phyloP scores from a whole-genome alignment of 2,329 filamentous ascomycete species.

The Aspergillus fijiensis region DNA sequence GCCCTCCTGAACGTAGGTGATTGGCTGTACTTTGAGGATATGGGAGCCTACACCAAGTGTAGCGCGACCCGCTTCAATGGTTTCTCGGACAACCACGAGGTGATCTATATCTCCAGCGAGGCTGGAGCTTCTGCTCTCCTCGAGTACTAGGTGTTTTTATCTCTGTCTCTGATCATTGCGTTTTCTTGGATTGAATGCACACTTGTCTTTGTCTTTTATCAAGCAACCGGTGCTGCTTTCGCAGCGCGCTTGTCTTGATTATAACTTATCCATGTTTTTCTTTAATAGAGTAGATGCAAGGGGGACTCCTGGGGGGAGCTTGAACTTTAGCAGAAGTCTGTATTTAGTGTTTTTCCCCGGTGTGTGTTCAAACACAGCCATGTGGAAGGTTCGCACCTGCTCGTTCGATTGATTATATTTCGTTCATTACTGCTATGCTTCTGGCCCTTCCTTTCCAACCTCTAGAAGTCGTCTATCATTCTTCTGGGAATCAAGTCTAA shows the following conservation, averaged over 20 bases:
- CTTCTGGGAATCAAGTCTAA: neutral
- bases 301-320: neutral
- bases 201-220: neutral
- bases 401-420: neutral
- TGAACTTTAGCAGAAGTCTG: neutral
- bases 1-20: slow-evolving; percentile 85
- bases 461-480: slow-evolving; percentile 1
- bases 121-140: slow-evolving; percentile 76
- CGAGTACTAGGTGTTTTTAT: slow-evolving; percentile 37
- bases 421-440: neutral
- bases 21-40: slow-evolving; percentile 98
- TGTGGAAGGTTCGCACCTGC: neutral
- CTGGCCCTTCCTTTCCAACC: neutral
- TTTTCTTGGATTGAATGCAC: slow-evolving; percentile 4
- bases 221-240: too few species aligned
- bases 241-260: neutral
- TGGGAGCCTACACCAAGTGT: slow-evolving; percentile 98
- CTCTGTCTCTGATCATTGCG: slow-evolving; percentile 7
- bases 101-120: slow-evolving; percentile 94
- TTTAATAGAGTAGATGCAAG: slow-evolving; percentile 10
- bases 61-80: slow-evolving; percentile 98
- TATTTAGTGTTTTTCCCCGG: neutral
- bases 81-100: slow-evolving; percentile 87
- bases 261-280: slow-evolving; percentile 6
- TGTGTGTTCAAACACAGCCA: neutral